A percentile compares a stretch with the other conserved stretches of the same genome.
These are phyloP conservation scores for Epichloe coenophiala DNA, from an alignment of 2,329 filamentous ascomycete genomes.

Conservation along the genomic window DNA sequence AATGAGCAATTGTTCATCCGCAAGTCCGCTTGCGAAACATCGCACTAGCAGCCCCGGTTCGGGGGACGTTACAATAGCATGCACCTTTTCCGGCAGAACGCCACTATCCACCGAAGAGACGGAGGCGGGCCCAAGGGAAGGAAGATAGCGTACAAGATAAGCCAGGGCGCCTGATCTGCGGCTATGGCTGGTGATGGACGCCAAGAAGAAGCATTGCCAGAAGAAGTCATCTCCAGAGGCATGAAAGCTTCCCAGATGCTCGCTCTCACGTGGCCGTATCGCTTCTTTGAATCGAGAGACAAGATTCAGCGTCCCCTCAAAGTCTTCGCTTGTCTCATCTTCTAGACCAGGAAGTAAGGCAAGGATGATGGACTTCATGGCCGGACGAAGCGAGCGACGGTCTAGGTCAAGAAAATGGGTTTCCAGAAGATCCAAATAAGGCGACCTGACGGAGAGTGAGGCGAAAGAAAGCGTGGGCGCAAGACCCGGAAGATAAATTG, in stretches of 20 bases:
- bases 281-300: conserved; percentile 63
- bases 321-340: conserved; percentile 94
- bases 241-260: conserved; percentile 37
- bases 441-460: conserved; percentile 75
- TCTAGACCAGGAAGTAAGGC: conserved; percentile 85
- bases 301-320: conserved; percentile 71
- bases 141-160: conserved; percentile 68
- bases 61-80: conserved; percentile 64
- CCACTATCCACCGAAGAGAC: conserved; percentile 5
- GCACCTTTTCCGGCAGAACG: conserved; percentile 28
- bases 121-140: conserved; percentile 23
- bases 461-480: conserved; percentile 87
- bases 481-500: conserved; percentile 79
- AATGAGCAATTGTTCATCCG: conserved; percentile 78
- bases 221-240: conserved; percentile 71
- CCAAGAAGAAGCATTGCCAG: conserved; percentile 95
- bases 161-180: conserved; percentile 77
- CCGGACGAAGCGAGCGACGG: conserved; percentile 60
- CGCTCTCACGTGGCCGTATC: conserved; percentile 41
- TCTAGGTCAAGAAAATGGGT: conserved; percentile 63
- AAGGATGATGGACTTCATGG: conserved; percentile 79
- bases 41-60: conserved; percentile 84
- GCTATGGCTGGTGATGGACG: conserved; percentile 78
- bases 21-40: conserved; percentile 81
- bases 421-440: conserved; percentile 76